Evolutionary conservation across 148 eudicot genomes (phyloP).

Genomic region (Rhododendron molle): DNA sequence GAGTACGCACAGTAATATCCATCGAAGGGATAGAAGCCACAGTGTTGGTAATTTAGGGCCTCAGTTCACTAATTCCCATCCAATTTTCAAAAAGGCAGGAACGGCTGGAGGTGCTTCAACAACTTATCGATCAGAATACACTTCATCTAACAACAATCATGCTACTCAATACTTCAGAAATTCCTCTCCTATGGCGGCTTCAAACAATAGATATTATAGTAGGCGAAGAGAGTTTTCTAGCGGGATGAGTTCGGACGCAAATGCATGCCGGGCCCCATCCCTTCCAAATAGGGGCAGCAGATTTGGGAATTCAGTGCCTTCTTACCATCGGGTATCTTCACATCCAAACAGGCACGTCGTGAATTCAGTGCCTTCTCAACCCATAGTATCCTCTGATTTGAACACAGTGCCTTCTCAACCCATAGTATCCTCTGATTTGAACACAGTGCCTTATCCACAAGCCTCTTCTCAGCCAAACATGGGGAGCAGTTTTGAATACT

Average conservation of each 20-base stretch:
- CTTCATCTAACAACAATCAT: slow-evolving; percentile 8
- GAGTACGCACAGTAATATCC: slow-evolving; percentile 13
- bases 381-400: not conserved
- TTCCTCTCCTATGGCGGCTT: not conserved
- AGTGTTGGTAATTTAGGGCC: slow-evolving; percentile 17
- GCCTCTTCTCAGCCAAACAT: slow-evolving; percentile 16
- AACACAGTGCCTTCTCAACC: not conserved
- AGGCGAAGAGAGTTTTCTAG: not conserved
- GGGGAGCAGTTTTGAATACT: not conserved
- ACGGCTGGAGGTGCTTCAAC: not conserved
- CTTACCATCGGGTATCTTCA: slow-evolving; percentile 3
- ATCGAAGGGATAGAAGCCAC: slow-evolving; percentile 26
- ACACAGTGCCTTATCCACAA: slow-evolving; percentile 6
- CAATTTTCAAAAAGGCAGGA: slow-evolving; percentile 34
- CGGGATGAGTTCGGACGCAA: not conserved
- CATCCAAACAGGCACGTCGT: slow-evolving; percentile 7
- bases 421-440: not conserved
- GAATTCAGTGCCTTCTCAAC: not conserved
- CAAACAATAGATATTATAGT: not conserved
- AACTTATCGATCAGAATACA: slow-evolving; percentile 15
- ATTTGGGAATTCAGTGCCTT: slow-evolving; percentile 2
- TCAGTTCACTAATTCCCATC: slow-evolving; percentile 21
- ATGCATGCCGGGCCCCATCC: not conserved
- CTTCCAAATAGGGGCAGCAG: not conserved
- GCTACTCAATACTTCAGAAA: not conserved